Percentiles rank a stretch among this genome's conserved stretches.
These are phyloP conservation scores for Cryomyces minteri DNA, from an alignment of 495 filamentous ascomycete genomes.

Conservation along the genomic window DNA sequence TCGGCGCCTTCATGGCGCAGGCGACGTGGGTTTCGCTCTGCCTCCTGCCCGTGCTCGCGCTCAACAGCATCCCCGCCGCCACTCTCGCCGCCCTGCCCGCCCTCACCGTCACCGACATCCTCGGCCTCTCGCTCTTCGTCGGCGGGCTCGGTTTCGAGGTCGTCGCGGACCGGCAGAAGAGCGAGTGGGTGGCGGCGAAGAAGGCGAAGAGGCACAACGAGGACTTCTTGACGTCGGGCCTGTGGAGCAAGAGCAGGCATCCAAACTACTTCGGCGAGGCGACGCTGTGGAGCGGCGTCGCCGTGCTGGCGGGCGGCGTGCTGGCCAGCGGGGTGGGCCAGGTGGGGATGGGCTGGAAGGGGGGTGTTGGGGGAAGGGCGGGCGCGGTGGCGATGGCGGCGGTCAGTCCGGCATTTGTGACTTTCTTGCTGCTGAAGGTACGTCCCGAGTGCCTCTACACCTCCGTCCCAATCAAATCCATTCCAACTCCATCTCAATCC, in stretches of 20 bases:
- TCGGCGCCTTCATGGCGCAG: slow-evolving; percentile 36
- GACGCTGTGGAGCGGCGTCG: slow-evolving; percentile 45
- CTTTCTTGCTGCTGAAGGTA: slow-evolving; percentile 40
- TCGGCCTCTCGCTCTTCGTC: slow-evolving; percentile 33
- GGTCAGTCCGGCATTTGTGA: slow-evolving; percentile 42
- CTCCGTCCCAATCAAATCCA: not conserved
- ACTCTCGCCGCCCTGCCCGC: slow-evolving; percentile 24
- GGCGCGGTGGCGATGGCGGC: slow-evolving; percentile 27
- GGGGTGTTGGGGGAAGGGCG: slow-evolving; percentile 17
- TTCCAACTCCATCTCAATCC: no score
- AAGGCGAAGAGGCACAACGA: slow-evolving; percentile 40
- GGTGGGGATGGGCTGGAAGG: slow-evolving; percentile 29
- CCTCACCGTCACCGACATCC: slow-evolving; percentile 27
- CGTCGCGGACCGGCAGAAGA: slow-evolving; percentile 40
- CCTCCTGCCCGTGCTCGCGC: slow-evolving; percentile 36
- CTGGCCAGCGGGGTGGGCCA: slow-evolving; percentile 24
- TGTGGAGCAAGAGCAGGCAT: slow-evolving; percentile 40
- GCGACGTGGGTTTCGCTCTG: slow-evolving; percentile 43
- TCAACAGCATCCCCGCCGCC: slow-evolving; percentile 37
- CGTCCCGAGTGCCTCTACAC: not conserved
- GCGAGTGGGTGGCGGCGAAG: slow-evolving; percentile 34
- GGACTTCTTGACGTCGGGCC: slow-evolving; percentile 36
- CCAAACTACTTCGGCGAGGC: slow-evolving; percentile 53
- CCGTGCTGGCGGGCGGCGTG: slow-evolving; percentile 29
- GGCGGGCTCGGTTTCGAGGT: slow-evolving; percentile 40